phyloP scores from a whole-genome alignment of 805 yeast species.

The Ogataea allantospora region DNA sequence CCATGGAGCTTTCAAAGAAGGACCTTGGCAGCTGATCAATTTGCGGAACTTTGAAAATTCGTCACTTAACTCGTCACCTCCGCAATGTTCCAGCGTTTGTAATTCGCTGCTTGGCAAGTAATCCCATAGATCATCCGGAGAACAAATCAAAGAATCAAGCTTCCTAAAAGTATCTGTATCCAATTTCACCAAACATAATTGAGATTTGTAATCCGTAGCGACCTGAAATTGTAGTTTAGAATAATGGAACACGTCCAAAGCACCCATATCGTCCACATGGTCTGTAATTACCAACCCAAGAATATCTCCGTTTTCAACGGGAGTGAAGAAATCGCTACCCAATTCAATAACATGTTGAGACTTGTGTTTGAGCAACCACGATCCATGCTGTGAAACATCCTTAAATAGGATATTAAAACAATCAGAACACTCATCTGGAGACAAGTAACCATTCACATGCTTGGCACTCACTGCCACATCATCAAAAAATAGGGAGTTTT shows the following conservation, averaged over 20 bases:
- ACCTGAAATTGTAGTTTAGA: conserved; percentile 27
- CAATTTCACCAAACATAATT: conserved; percentile 17
- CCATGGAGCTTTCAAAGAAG: background rate
- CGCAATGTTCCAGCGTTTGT: background rate
- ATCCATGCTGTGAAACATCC: conserved; percentile 25
- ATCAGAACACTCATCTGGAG: conserved; percentile 3
- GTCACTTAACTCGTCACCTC: conserved; percentile 1
- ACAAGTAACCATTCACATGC: conserved; percentile 19
- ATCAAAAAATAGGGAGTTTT: conserved; percentile 18
- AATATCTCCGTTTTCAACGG: conserved; percentile 21
- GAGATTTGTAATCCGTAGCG: conserved; percentile 13
- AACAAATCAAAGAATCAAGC: background rate
- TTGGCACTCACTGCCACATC: conserved; percentile 27
- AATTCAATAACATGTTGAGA: background rate
- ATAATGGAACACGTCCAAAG: conserved; percentile 19
- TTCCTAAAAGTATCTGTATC: conserved; percentile 9
- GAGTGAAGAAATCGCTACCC: background rate
- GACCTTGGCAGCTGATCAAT: background rate
- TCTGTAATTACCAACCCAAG: conserved; percentile 20
- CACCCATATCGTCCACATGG: background rate
- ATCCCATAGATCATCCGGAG: conserved; percentile 3
- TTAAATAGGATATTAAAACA: conserved; percentile 2
- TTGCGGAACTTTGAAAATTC: conserved; percentile 1
- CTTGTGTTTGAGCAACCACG: conserved; percentile 9
- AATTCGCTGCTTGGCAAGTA: conserved; percentile 1